Percentiles rank a stretch among this genome's conserved stretches.
phyloP scores from a whole-genome alignment of 75 land plant genomes.

The Sequoia sempervirens region DNA sequence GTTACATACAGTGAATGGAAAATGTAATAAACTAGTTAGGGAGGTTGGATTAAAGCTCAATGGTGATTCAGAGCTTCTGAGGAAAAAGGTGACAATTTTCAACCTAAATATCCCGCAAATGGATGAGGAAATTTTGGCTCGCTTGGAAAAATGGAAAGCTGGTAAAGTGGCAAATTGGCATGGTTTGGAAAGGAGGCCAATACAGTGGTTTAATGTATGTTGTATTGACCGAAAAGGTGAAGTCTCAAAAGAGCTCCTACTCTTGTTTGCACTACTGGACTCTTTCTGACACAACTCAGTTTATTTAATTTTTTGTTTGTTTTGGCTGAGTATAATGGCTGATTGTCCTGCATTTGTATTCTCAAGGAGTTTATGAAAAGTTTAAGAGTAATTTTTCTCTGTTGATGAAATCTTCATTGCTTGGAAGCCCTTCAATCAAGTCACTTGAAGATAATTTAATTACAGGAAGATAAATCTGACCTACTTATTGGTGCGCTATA shows the following conservation, averaged over 20 bases:
- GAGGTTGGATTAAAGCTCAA: conserved; percentile 36
- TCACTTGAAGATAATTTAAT: not conserved
- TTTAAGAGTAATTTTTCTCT: not conserved
- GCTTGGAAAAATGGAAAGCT: conserved; percentile 72
- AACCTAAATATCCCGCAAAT: conserved; percentile 22
- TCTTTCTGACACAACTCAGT: not conserved
- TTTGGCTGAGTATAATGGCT: not conserved
- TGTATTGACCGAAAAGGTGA: conserved; percentile 80
- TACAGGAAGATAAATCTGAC: not conserved
- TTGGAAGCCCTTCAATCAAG: not conserved
- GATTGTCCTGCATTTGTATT: conserved; percentile 1
- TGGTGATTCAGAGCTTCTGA: conserved; percentile 33
- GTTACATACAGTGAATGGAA: conserved; percentile 49
- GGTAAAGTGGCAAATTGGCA: conserved; percentile 73
- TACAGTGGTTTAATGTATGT: conserved; percentile 79
- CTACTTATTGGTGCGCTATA: not conserved
- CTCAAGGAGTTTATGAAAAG: not conserved
- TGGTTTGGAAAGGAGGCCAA: conserved; percentile 54
- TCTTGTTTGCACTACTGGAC: not conserved
- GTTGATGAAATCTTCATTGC: not conserved
- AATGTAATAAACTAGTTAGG: conserved; percentile 37
- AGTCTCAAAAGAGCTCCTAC: not conserved
- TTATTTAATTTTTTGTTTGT: not conserved
- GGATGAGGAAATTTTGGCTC: conserved; percentile 61
- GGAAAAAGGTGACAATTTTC: not conserved